phyloP scores from a whole-genome alignment of 129 eudicot species.

The Pulicaria dysenterica region DNA sequence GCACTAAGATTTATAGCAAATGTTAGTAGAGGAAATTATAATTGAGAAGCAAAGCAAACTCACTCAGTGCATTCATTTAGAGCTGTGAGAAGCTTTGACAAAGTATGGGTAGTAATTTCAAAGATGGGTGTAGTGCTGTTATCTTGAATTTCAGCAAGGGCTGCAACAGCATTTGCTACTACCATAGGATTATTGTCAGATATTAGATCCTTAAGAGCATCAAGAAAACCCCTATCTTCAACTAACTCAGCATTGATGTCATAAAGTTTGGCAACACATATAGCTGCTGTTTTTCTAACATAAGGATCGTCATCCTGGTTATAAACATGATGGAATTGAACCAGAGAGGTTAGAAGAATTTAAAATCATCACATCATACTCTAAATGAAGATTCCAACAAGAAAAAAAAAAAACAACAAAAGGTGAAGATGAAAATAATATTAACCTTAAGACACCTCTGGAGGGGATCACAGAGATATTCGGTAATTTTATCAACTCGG shows the following conservation, averaged over 20 bases:
- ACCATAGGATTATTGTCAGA: conserved; percentile 99
- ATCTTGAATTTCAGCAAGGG: conserved; percentile 98
- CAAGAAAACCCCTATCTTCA: conserved; percentile 97
- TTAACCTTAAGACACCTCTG: conserved; percentile 97
- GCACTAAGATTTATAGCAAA: neutral
- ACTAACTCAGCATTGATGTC: conserved; percentile 98
- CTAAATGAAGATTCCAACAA: neutral
- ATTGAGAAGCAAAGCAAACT: conserved; percentile 39
- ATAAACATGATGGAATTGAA: neutral
- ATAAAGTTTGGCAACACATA: conserved; percentile 96
- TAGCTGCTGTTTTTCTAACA: conserved; percentile 99
- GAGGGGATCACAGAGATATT: conserved; percentile 96
- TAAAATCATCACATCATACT: conserved; percentile 2
- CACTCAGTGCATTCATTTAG: conserved; percentile 98
- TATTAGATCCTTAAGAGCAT: conserved; percentile 93
- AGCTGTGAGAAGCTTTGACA: conserved; percentile 96
- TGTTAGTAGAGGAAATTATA: neutral
- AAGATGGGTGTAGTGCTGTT: conserved; percentile 75
- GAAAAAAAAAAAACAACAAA: neutral
- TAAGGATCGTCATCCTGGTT: conserved; percentile 98
- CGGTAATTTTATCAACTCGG: conserved; percentile 98
- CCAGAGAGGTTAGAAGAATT: neutral
- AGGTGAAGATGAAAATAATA: conserved; percentile 6
- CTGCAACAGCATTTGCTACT: conserved; percentile 99
- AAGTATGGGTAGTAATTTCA: conserved; percentile 84